Evolutionary conservation across 2,329 filamentous ascomycete species (phyloP).

Genomic region (Xylariaceae sp.): DNA sequence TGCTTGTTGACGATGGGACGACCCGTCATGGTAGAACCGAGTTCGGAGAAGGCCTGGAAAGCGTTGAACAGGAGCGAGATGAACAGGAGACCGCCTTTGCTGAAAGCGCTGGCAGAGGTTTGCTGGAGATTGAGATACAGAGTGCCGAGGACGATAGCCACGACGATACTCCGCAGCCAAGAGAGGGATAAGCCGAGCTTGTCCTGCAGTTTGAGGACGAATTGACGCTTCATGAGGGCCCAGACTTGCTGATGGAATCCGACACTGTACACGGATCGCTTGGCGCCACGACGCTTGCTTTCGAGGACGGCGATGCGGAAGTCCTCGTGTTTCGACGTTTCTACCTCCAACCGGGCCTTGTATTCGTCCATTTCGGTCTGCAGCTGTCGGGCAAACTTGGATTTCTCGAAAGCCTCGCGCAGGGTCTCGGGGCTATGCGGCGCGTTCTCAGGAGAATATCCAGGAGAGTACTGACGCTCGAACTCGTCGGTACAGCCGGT

Average conservation of each 20-base stretch:
- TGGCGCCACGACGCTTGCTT: conserved; percentile 70
- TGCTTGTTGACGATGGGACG: conserved; percentile 79
- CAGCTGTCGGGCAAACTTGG: conserved; percentile 51
- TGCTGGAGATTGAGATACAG: conserved; percentile 68
- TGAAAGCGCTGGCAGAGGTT: conserved; percentile 67
- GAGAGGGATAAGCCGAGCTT: conserved; percentile 69
- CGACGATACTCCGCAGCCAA: conserved; percentile 62
- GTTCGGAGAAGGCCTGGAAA: conserved; percentile 78
- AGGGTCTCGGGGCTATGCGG: conserved; percentile 65
- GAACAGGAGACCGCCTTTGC: conserved; percentile 76
- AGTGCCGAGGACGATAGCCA: conserved; percentile 74
- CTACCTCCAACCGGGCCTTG: conserved; percentile 55
- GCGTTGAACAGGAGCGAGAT: conserved; percentile 77
- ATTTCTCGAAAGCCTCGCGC: conserved; percentile 64
- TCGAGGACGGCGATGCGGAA: conserved; percentile 72
- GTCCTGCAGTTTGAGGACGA: conserved; percentile 80
- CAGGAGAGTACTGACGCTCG: conserved; percentile 69
- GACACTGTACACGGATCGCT: conserved; percentile 74
- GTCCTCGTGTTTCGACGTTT: conserved; percentile 66
- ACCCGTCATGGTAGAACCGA: conserved; percentile 69
- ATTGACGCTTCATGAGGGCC: conserved; percentile 79
- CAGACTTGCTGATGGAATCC: conserved; percentile 79
- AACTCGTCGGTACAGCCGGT: conserved; percentile 81
- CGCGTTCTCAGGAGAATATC: conserved; percentile 58
- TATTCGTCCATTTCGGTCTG: conserved; percentile 65